Base-by-base conservation (phyloP, 2,329 filamentous ascomycete species). In the Drechslerella dactyloides region DNA sequence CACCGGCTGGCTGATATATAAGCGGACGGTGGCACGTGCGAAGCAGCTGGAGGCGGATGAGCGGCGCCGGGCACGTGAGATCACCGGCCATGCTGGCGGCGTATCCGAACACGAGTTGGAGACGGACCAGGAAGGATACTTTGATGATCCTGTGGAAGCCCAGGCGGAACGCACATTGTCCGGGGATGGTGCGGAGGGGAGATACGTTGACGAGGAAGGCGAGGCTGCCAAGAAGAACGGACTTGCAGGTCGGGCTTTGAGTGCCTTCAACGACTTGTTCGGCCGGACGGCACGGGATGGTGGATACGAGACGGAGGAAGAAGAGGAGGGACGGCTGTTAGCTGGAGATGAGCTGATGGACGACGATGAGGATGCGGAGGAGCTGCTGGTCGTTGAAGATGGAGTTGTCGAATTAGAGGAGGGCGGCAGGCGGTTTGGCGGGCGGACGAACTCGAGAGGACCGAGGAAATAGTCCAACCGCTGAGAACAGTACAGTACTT, bases 1-100 rank as follows among this genome's bases (percentile, higher is more conserved):
- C 24, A 92, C 94, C 1, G 93, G 91, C 15, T 89, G 87, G 80
- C 83, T 96, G 80, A 96, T 99, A 78, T 99, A 96, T 81, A 76
- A 72, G 35, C 53, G 73, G 46, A 77, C 76, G 8, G 68, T 76
- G 27, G 69, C 60, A 46, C 70, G 76, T 19, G 69, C 75, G 3
- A 63, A 68, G 17, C 62, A 75, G 50, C 68, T 77, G 23, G 76
- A 76, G 54, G 53, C 35, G 2, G 74, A 76, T 33, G 76, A 77
- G 56, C 70, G 73, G 17, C 61, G 73, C 15, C 59, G 74, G 19
- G 56, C 74, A 21, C 48, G 73, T n/a, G 61, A 46, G 15, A 23
- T 54, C 8, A 8, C 8, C 6, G 17, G 56, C 37, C 51, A 42
- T 52, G 59, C 35, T 53, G 57, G 46, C 35, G 42, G 55, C 35